phyloP scores from a whole-genome alignment of 2,329 filamentous ascomycete genomes.

The Colletotrichum magnum region DNA sequence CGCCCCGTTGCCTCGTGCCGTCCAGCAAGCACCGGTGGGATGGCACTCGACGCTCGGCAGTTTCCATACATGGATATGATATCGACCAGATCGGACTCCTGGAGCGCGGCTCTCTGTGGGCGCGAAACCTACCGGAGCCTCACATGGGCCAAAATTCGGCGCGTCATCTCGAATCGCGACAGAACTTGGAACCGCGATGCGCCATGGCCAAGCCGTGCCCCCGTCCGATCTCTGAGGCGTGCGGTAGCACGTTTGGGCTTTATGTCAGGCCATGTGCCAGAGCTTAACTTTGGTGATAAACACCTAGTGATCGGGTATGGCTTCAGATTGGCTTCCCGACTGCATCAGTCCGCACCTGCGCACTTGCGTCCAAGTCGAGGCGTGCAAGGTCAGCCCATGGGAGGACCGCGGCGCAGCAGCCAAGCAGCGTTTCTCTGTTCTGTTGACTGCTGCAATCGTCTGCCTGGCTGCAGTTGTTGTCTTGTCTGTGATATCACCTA shows the following conservation, averaged over 20 bases:
- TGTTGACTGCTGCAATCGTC: not conserved
- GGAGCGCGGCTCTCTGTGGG: not conserved
- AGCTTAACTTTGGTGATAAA: conserved; percentile 29
- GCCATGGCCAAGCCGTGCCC: conserved; percentile 17
- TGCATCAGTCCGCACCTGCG: conserved; percentile 3
- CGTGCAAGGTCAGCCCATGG: not conserved
- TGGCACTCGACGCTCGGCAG: no score
- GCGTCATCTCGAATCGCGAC: no score
- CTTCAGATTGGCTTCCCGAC: conserved; percentile 12
- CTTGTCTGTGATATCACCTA: conserved; percentile 4
- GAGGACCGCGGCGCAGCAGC: not conserved
- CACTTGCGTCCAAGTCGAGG: conserved; percentile 2
- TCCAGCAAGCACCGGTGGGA: no score
- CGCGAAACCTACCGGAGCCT: not conserved
- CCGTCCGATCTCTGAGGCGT: not conserved
- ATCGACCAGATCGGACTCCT: no score
- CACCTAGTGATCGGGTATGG: conserved; percentile 21
- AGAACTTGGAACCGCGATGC: conserved; percentile 25
- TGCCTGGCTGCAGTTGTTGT: not conserved
- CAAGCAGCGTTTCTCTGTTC: no score
- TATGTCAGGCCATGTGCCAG: conserved; percentile 36
- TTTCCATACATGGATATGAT: no score
- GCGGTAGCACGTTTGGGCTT: conserved; percentile 22
- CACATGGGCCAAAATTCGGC: conserved; percentile 19
- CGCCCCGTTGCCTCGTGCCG: no score